A percentile compares a stretch with the other conserved stretches of the same genome.
Conservation (phyloP, 1,284 basidiomycete species). For the Fomes fomentarius region DNA sequence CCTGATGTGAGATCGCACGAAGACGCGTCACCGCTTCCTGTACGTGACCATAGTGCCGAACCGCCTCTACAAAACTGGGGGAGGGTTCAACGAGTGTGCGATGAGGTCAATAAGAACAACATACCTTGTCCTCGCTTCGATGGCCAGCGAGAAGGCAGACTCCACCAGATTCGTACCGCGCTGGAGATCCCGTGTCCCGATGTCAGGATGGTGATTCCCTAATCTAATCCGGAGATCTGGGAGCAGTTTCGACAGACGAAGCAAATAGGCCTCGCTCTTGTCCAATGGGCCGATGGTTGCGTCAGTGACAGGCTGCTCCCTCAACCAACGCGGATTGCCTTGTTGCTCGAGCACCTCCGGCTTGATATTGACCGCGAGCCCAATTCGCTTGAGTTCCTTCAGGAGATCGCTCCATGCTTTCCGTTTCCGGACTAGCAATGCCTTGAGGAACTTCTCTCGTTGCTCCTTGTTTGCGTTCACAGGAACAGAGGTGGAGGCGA, state of each 20-base stretch:
- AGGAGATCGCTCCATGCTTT: conserved; percentile 92
- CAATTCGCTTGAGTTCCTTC: conserved; percentile 85
- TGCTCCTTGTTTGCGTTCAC: conserved; percentile 54
- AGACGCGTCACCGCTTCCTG: conserved; percentile 23
- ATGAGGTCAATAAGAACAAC: conserved; percentile 27
- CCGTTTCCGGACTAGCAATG: conserved; percentile 81
- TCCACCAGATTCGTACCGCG: conserved; percentile 83
- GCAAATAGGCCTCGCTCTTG: conserved; percentile 72
- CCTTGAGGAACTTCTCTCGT: conserved; percentile 77
- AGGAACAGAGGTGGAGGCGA: conserved; percentile 60
- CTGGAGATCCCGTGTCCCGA: conserved; percentile 85
- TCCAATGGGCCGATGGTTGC: conserved; percentile 27
- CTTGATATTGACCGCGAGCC: conserved; percentile 76
- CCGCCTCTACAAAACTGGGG: conserved; percentile 23
- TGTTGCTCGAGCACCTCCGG: conserved; percentile 73
- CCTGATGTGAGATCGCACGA: conserved; percentile 2
- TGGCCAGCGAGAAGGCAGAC: conserved; percentile 69
- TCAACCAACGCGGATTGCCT: conserved; percentile 65
- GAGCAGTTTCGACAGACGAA: conserved; percentile 70
- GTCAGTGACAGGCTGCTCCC: conserved; percentile 55
- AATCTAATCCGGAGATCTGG: conserved; percentile 71
- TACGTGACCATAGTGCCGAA: conserved; percentile 12
- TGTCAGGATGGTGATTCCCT: conserved; percentile 77
- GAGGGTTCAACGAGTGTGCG: conserved; percentile 16
- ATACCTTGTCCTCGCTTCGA: conserved; percentile 50